Base-by-base conservation (phyloP, 495 filamentous ascomycete genomes). In the Sordaria brevicollis region DNA sequence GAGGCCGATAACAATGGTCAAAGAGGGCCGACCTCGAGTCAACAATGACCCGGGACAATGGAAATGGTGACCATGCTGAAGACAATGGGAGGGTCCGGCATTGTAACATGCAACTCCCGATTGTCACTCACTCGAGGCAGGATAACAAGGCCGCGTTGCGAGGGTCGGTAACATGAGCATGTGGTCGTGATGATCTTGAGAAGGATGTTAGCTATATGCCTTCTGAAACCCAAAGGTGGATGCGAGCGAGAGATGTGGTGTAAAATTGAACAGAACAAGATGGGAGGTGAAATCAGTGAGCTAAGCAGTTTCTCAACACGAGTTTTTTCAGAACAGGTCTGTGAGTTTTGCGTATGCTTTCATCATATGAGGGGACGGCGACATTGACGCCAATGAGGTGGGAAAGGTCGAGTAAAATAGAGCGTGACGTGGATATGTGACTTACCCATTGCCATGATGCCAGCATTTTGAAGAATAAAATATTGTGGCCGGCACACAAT, bases 311-410 rank as follows among this genome's bases (percentile, higher is more conserved):
- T 80, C 77, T 85, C 84, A 79, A 83, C 84, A 86, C 71, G 71
- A 57, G 62, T 15, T 62, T 15, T 34, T 84, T 86, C 83, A 84
- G 84, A 86, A 86, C 84, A 86, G 84, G 84, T 86, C 84, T 86
- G 84, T 85, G 81, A 85, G 73, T 68, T 62, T 71, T 81, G 80
- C 79, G 79, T 80, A 73, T 66, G 70, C 21, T 81, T 78, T 85
- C 82, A 85, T 85, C 83, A 85, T 78, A 43, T 73, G 67, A 69
- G 57, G 38, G 31, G n/a, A 17, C n/a, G 35, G 65, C 65, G 49
- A 29, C 1, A 25, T 11, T 8, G 41, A 25, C 10, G 43, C 43
- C 43, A 25, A 3, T 25, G 43, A n/a, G n/a, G n/a, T n/a, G 41
- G 2, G 19, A 17, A 31, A n/a, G n/a, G n/a, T n/a, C n/a, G n/a